Evolutionary conservation across 768 basidiomycete genomes (phyloP).

Genomic region (Pisolithus marmoratus): DNA sequence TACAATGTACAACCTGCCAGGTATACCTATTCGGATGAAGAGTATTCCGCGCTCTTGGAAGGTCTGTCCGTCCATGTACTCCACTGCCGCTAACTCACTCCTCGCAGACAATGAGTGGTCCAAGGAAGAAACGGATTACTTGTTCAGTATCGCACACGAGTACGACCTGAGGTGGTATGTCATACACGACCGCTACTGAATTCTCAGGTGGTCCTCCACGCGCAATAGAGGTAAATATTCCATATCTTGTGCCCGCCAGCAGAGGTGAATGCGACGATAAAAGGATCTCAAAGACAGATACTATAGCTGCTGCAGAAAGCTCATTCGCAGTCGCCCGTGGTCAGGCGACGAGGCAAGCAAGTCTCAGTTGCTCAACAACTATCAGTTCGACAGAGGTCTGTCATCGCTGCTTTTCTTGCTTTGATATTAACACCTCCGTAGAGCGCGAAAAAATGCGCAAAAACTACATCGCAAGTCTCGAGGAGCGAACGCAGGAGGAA

Average conservation of each 20-base stretch:
- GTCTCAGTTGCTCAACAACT: slow-evolving; percentile 59
- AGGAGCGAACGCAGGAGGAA: slow-evolving; percentile 82
- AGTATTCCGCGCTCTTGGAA: slow-evolving; percentile 76
- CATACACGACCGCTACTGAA: slow-evolving; percentile 85
- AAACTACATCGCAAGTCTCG: slow-evolving; percentile 80
- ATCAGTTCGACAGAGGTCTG: slow-evolving; percentile 84
- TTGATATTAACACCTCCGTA: slow-evolving; percentile 22
- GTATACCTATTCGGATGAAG: slow-evolving; percentile 77
- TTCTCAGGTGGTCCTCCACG: slow-evolving; percentile 50
- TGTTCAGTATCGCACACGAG: slow-evolving; percentile 72
- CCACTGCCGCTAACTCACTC: background rate
- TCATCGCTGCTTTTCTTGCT: background rate
- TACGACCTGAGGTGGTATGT: slow-evolving; percentile 90
- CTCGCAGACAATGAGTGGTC: slow-evolving; percentile 76
- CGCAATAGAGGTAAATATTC: slow-evolving; percentile 58
- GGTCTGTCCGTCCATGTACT: slow-evolving; percentile 36
- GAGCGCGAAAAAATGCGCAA: slow-evolving; percentile 87
- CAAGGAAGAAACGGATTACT: slow-evolving; percentile 89
- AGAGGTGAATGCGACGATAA: background rate
- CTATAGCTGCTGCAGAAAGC: slow-evolving; percentile 83
- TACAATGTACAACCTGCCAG: slow-evolving; percentile 67
- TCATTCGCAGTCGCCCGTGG: slow-evolving; percentile 82
- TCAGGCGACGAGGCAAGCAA: slow-evolving; percentile 73
- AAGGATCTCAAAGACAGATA: slow-evolving; percentile 95
- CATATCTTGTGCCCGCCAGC: background rate